Percentiles rank a stretch among this genome's conserved stretches.
Conservation (phyloP, 1,284 basidiomycete species). For the Ustilago sp. region DNA sequence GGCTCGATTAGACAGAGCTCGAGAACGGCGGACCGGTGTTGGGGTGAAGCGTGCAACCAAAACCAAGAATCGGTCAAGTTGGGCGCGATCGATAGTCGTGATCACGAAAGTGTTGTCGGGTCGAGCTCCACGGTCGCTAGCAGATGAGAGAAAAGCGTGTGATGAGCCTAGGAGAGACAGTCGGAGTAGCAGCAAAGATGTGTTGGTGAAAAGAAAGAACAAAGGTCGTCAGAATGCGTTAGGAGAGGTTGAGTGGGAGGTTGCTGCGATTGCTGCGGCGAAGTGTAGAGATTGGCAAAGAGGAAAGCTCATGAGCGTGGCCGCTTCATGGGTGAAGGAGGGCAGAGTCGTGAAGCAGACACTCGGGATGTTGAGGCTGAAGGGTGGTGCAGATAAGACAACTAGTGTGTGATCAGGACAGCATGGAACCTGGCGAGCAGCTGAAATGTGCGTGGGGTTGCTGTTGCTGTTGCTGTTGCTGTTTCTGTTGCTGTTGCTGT, state of each 20-base stretch:
- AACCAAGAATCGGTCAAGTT: neutral
- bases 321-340: neutral
- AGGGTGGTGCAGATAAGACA: neutral
- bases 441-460: neutral
- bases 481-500: neutral
- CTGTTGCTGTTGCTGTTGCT: no score
- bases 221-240: neutral
- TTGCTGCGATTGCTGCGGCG: neutral
- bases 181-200: neutral
- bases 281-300: neutral
- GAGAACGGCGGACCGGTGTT: neutral
- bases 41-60: neutral
- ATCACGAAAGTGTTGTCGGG: neutral
- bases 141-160: neutral
- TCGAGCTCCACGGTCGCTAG: neutral
- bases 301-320: constrained; percentile 1
- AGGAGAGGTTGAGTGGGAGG: neutral
- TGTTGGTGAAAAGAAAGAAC: neutral
- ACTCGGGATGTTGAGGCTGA: neutral
- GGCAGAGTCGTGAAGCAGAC: neutral
- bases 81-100: neutral
- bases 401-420: neutral
- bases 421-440: neutral
- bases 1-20: constrained; percentile 1
- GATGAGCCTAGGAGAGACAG: neutral